phyloP scores from a whole-genome alignment of 1,284 basidiomycete species.

The Singerocomus rubriflavus region DNA sequence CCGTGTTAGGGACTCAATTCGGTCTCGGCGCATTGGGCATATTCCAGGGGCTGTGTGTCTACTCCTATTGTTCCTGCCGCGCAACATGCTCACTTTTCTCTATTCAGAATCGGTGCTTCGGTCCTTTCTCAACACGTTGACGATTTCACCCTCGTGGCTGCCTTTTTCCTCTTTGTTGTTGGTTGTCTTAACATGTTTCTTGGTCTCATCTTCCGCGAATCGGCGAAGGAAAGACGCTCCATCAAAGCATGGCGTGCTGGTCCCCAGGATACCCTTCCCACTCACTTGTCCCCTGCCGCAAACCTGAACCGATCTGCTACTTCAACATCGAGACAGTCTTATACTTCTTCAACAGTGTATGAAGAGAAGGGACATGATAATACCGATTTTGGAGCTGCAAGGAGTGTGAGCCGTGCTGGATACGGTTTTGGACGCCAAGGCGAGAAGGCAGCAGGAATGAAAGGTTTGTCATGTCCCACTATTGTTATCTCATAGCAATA shows the following conservation, averaged over 20 bases:
- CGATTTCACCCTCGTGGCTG: conserved; percentile 82
- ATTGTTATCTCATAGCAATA: conserved; percentile 4
- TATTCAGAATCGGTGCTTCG: conserved; percentile 65
- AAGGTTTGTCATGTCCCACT: conserved; percentile 38
- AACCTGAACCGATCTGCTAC: conserved; percentile 30
- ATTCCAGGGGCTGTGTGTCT: conserved; percentile 73
- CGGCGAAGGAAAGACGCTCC: conserved; percentile 58
- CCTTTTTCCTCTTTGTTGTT: conserved; percentile 83
- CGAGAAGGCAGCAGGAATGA: conserved; percentile 69
- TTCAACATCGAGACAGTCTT: conserved; percentile 34
- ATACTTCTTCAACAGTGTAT: conserved; percentile 36
- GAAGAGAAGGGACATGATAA: conserved; percentile 35
- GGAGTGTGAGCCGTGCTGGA: conserved; percentile 38
- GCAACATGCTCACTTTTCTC: conserved; percentile 6
- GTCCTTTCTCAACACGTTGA: conserved; percentile 84
- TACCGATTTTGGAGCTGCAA: conserved; percentile 27
- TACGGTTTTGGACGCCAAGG: conserved; percentile 70
- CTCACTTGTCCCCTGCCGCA: conserved; percentile 31
- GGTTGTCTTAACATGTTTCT: conserved; percentile 81
- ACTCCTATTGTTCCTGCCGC: conserved; percentile 1
- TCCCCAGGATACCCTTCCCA: conserved; percentile 55
- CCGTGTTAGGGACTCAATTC: conserved; percentile 76
- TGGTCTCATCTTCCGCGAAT: conserved; percentile 69
- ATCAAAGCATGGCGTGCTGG: conserved; percentile 60
- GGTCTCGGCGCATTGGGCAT: conserved; percentile 84